Base-by-base conservation (phyloP, 805 yeast genomes). In the Candida sithepensis region DNA sequence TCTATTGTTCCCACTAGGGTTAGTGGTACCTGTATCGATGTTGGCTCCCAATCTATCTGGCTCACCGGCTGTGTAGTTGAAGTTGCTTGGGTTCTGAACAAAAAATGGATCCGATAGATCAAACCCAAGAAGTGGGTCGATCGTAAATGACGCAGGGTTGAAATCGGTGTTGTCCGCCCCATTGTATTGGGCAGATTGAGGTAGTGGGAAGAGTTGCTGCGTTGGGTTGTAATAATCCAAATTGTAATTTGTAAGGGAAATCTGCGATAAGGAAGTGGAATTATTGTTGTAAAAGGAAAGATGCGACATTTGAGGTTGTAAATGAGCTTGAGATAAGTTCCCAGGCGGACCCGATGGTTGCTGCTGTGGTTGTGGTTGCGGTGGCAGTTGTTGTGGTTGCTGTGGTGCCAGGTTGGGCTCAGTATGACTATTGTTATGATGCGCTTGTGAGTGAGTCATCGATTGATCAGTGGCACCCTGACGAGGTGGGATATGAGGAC, bases 51-150 rank as follows among this genome's bases (percentile, higher is more conserved):
- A 49, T 30, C 54, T 53, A 21, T 56, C 26, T 22, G 22, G 14
- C 13, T 19, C 34, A 26, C 24, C 48, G 0, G 50, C 65, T 63
- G 60, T 63, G 64, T 58, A 58, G 9, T 75, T 75, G 45, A 74
- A 60, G 51, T 73, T 74, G 40, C 67, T 74, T 2, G 80, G 79
- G 52, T 74, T 74, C 16, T 75, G 74, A 41, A 76, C 65, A 71
- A 77, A 75, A 51, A 77, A 77, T 6, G 82, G 82, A 57, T 77
- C 82, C 42, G 64, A 66, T 34, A 74, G 56, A 47, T 63, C 63
- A 53, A 73, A 68, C 9, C 79, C 76, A 22, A 69, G 55, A 43
- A 71, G 59, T 20, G 69, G 69, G 41, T 73, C 70, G 20, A 69
- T 57, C 13, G 61, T 48, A 39, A 51, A 51, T 16, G 46, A 45